Base-by-base conservation (phyloP, 2,329 filamentous ascomycete genomes). In the Cytospora leucostoma region DNA sequence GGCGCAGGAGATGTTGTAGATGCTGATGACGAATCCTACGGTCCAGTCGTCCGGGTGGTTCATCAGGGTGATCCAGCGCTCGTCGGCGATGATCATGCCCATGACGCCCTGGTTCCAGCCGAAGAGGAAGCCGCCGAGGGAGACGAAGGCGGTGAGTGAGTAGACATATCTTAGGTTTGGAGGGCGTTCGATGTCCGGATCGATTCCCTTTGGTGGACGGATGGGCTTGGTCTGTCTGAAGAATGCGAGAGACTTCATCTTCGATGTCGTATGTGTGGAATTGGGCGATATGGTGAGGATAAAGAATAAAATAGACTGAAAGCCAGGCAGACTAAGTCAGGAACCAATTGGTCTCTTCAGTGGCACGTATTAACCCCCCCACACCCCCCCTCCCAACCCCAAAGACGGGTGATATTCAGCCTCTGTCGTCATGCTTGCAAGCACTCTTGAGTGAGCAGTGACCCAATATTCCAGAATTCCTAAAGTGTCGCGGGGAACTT, bases 21-120 rank as follows among this genome's bases (percentile, higher is more conserved):
- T 71, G 61, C 71, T 72, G 54, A 73, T 63, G 32, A 73, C 71
- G 11, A 73, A 72, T 13, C 72, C 71, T 11, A 73, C 63, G 34
- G 68, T 68, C 72, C 70, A 73, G 51, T 72, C 71, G 35, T 69
- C 71, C 12, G 70, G 66, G 4, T 70, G 72, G 54, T 67, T 66
- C 71, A 73, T 73, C 53, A 73, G 64, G 7, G 59, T 56, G 32
- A 70, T 32, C 72, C 72, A 73, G 15, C 72, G 68, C 11, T 67
- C 70, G 49, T 73, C 72, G 11, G 71, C 71, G 19, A 73, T 70
- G 33, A 73, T 72, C 71, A 73, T 72, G 12, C 69, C 69, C 71
- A 73, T 73, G 21, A 72, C 71, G 13, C 72, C 71, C 47, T 73
- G 71, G 47, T 72, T 69, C 71, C 71, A 73, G 33, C 72, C 72